Conservation (phyloP, 164 flowering plant genomes). For the Tetracentron sinense region DNA sequence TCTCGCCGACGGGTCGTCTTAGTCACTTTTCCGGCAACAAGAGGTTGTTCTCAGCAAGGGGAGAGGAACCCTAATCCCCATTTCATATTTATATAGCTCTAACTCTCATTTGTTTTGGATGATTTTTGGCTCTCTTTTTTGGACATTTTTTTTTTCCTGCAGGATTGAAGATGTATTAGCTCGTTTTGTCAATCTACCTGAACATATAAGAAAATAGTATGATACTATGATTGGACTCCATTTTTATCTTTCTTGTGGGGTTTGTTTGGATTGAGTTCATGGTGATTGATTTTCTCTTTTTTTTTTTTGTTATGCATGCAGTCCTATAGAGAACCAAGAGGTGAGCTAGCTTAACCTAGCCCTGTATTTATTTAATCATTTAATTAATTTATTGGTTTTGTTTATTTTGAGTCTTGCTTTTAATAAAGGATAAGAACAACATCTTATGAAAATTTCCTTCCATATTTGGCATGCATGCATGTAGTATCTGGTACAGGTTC, state of each 20-base stretch:
- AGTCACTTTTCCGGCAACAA: conserved; percentile 2
- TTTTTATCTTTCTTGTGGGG: not conserved
- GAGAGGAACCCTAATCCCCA: not conserved
- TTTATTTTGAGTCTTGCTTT: not conserved
- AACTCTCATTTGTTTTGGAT: not conserved
- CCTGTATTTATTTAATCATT: not conserved
- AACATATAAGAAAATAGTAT: not conserved
- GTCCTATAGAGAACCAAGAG: not conserved
- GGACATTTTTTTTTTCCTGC: not conserved
- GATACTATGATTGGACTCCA: too few species aligned
- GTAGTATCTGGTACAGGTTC: not conserved
- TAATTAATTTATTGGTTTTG: not conserved
- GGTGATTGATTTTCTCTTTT: too few species aligned
- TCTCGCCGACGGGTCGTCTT: conserved; percentile 5
- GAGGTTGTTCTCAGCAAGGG: conserved; percentile 3
- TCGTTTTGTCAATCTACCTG: conserved; percentile 2
- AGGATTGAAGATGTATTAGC: conserved; percentile 7
- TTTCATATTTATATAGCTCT: not conserved
- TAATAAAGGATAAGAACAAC: not conserved
- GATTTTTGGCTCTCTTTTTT: not conserved
- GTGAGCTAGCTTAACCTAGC: not conserved
- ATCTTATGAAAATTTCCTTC: not conserved
- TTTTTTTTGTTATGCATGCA: not conserved
- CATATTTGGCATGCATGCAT: not conserved
- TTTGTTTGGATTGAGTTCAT: too few species aligned